Evolutionary conservation across 2,329 filamentous ascomycete genomes (phyloP).

Genomic region (Bipolaris gigantea): DNA sequence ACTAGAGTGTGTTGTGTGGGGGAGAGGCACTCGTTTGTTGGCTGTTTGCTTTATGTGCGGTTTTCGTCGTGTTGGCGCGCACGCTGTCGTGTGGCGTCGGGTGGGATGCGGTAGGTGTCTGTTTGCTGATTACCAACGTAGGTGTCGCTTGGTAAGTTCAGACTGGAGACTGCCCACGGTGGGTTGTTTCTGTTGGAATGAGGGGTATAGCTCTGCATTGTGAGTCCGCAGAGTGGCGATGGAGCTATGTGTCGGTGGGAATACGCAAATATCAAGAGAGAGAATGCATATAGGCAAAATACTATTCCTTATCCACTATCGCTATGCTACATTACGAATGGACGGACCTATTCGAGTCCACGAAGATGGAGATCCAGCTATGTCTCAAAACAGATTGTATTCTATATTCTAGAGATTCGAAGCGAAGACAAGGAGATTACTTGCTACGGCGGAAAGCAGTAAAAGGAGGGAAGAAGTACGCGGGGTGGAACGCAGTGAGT

Average conservation of each 20-base stretch:
- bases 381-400: not conserved
- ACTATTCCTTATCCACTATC: not conserved
- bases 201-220: not conserved
- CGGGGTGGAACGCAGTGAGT: constrained; percentile 32
- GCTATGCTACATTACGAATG: constrained; percentile 3
- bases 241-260: not conserved
- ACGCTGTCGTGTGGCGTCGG: not conserved
- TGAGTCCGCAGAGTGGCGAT: not conserved
- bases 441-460: constrained; percentile 26
- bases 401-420: not conserved
- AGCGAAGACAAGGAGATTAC: not conserved
- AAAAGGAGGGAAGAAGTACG: constrained; percentile 34
- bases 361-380: not conserved
- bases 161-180: too few species aligned
- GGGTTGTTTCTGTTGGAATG: not conserved
- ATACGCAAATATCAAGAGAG: not conserved
- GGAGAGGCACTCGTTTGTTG: not conserved
- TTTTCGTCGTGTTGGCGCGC: not conserved
- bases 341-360: not conserved
- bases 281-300: not conserved
- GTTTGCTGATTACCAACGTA: not conserved
- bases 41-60: not conserved
- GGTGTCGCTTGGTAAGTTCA: not conserved
- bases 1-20: not conserved
- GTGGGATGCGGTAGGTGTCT: too few species aligned